Conservation (phyloP, 805 yeast genomes). For the Wickerhamomyces strasburgensis region DNA sequence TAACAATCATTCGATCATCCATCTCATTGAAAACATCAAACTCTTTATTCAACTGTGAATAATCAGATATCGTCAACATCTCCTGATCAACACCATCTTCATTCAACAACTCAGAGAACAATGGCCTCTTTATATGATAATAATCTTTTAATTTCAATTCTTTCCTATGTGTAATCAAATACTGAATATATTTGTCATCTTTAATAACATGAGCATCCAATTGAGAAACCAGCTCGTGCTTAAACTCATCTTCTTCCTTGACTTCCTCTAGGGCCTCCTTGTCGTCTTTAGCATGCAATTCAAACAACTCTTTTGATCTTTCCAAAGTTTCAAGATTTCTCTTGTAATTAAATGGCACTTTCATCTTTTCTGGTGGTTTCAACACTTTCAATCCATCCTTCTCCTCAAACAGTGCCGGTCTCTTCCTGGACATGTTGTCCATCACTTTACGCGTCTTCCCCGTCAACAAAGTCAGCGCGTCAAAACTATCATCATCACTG, state of each 20-base stretch:
- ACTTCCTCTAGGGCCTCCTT: slow-evolving; percentile 3
- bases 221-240: slow-evolving; percentile 2
- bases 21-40: slow-evolving; percentile 4
- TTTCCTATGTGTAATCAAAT: slow-evolving; percentile 2
- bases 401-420: slow-evolving; percentile 7
- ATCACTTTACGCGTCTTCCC: background rate
- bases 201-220: slow-evolving; percentile 5
- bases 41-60: background rate
- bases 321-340: slow-evolving; percentile 2
- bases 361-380: slow-evolving; percentile 2
- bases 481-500: background rate
- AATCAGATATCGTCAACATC: slow-evolving; percentile 3
- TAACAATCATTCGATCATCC: background rate
- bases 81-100: background rate
- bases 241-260: slow-evolving; percentile 9
- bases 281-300: slow-evolving; percentile 11
- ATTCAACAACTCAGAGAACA: background rate
- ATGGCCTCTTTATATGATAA: slow-evolving; percentile 4
- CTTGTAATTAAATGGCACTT: background rate
- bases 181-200: slow-evolving; percentile 6
- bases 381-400: slow-evolving; percentile 2
- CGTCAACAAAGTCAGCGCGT: slow-evolving; percentile 1
- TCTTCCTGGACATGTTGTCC: slow-evolving; percentile 1
- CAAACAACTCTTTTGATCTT: slow-evolving; percentile 5
- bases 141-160: slow-evolving; percentile 7